Evolutionary conservation across 1,284 basidiomycete species (phyloP), one percentile per base, ranked within the genome.

Genomic region (Pulveroboletus sp.): DNA sequence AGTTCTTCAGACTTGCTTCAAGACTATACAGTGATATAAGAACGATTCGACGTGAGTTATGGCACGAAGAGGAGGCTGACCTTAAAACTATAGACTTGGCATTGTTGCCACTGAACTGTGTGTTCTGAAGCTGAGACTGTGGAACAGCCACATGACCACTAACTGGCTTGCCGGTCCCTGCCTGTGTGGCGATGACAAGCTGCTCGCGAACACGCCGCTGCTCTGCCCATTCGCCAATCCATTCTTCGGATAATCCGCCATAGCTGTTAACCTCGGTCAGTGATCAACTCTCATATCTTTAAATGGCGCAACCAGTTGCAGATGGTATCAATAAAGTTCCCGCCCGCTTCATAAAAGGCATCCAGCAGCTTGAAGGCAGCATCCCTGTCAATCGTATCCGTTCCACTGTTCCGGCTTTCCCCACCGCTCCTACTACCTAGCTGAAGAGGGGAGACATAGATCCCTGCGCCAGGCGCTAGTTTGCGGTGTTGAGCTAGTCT

Each of bases 141-240:
- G n/a, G n/a, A n/a, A n/a, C n/a, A n/a, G n/a, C n/a, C n/a, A n/a
- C n/a, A n/a, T n/a, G n/a, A n/a, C n/a, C n/a, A n/a, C n/a, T n/a
- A n/a, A n/a, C n/a, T n/a, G n/a, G n/a, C n/a, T n/a, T n/a, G n/a
- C n/a, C n/a, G n/a, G n/a, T 31, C 7, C 29, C 12, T 31, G 29
- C 55, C 68, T 84, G 83, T 5, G 80, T 83, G 2, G 81, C 80
- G 47, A 84, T 73, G 52, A 83, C 78, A 14, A 80, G 67, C 62
- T 82, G 78, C 62, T 85, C 80, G 5, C 83, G 74, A 49, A 77
- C 81, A 1, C 73, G 74, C 12, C 80, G 71, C n/a, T 66, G 54
- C 55, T 81, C 77, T 42, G 78, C 78, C 83, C 83, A 85, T 63
- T 81, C 81, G 2, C 84, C 83, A 43, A 85, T 77, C 60, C 79